Evolutionary conservation across 805 yeast species (phyloP).

Genomic region (Candida endomychidarum): DNA sequence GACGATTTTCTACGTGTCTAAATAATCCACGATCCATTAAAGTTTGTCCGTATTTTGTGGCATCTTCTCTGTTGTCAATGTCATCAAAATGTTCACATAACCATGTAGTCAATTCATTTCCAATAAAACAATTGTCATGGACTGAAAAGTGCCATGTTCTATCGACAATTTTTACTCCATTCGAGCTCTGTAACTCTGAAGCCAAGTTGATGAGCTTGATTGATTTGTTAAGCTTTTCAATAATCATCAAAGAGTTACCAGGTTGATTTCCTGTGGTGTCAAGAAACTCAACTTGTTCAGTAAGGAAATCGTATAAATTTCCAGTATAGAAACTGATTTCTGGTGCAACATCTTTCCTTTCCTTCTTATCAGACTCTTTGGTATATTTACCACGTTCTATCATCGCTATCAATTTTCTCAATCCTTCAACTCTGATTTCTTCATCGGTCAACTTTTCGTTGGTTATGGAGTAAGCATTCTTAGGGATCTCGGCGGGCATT

Average conservation of each 20-base stretch:
- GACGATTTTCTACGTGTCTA: slow-evolving; percentile 79
- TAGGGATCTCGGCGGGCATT: slow-evolving; percentile 72
- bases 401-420: slow-evolving; percentile 62
- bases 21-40: slow-evolving; percentile 73
- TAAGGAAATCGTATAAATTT: slow-evolving; percentile 64
- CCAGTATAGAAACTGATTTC: slow-evolving; percentile 90
- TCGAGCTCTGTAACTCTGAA: slow-evolving; percentile 64
- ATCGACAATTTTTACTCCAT: slow-evolving; percentile 66
- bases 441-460: slow-evolving; percentile 73
- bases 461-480: slow-evolving; percentile 46
- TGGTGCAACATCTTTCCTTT: slow-evolving; percentile 53
- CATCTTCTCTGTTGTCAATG: slow-evolving; percentile 79
- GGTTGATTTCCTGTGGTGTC: slow-evolving; percentile 38
- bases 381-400: slow-evolving; percentile 59
- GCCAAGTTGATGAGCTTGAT: slow-evolving; percentile 57
- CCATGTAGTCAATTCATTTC: slow-evolving; percentile 87
- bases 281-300: slow-evolving; percentile 44
- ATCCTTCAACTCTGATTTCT: slow-evolving; percentile 90
- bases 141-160: slow-evolving; percentile 88
- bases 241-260: slow-evolving; percentile 26
- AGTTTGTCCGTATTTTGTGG: slow-evolving; percentile 73
- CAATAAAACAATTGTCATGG: slow-evolving; percentile 77
- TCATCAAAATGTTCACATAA: slow-evolving; percentile 74
- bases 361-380: slow-evolving; percentile 21
- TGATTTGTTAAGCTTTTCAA: slow-evolving; percentile 45